These are phyloP conservation scores for Pseudogymnoascus sp. DNA, from an alignment of 2,329 filamentous ascomycete species.

Conservation along the genomic window DNA sequence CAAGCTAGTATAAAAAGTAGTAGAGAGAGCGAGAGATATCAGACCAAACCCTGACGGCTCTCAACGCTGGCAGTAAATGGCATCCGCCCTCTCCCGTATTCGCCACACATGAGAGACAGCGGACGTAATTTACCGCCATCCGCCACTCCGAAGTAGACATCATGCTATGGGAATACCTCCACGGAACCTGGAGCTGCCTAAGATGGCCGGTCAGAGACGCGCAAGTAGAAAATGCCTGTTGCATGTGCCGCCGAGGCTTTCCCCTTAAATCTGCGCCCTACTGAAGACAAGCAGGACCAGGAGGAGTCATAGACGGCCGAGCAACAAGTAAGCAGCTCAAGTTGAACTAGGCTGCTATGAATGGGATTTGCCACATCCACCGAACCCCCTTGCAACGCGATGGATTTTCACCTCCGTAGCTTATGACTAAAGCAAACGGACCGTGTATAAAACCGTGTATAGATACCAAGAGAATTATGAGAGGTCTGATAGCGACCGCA, in stretches of 20 bases:
- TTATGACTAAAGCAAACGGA: neutral
- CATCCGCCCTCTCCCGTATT: neutral
- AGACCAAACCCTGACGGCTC: neutral
- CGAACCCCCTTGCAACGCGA: neutral
- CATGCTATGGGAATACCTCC: neutral
- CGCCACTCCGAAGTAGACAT: neutral
- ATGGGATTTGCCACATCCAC: neutral
- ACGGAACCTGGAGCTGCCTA: neutral
- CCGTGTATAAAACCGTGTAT: neutral
- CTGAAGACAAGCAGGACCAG: neutral
- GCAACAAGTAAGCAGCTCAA: neutral
- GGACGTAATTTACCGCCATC: neutral
- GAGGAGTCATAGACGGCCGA: neutral
- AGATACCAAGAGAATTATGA: neutral
- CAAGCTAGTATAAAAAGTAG: neutral
- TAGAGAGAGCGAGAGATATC: neutral
- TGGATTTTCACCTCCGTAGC: neutral
- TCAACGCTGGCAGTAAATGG: neutral
- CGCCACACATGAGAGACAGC: neutral
- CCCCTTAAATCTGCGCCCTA: neutral
- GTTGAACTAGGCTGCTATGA: neutral
- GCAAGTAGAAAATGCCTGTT: neutral
- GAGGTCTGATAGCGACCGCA: neutral
- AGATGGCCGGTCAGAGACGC: neutral
- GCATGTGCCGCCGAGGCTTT: neutral